Conservation (phyloP, 192 early-diverging fungal species). For the Phycomyces nitens region DNA sequence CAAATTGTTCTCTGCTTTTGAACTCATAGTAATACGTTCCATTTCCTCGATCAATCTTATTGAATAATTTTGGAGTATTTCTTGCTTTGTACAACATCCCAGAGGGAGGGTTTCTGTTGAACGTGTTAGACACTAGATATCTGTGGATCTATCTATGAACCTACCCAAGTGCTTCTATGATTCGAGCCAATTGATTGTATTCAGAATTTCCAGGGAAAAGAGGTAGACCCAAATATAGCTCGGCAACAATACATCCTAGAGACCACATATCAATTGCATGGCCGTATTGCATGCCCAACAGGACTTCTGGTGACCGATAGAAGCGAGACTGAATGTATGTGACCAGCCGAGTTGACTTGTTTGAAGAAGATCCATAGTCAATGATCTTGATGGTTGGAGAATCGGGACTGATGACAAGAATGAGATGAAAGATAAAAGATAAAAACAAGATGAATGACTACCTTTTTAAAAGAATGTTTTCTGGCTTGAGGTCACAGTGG, state of each 20-base stretch:
- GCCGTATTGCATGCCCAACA: slow-evolving; percentile 89
- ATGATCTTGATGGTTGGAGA: slow-evolving; percentile 96
- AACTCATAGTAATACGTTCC: slow-evolving; percentile 23
- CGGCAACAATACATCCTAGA: slow-evolving; percentile 95
- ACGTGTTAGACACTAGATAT: background rate
- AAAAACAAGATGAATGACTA: slow-evolving; percentile 14
- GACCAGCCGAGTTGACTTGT: slow-evolving; percentile 88
- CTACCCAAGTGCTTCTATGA: slow-evolving; percentile 88
- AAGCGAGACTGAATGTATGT: slow-evolving; percentile 99
- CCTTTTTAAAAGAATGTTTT: slow-evolving; percentile 92
- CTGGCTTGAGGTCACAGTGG: slow-evolving; percentile 98
- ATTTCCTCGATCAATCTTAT: slow-evolving; percentile 48
- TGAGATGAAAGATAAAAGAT: background rate
- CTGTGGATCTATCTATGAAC: background rate
- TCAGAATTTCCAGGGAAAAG: slow-evolving; percentile 95
- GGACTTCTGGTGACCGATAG: slow-evolving; percentile 93
- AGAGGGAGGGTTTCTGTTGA: slow-evolving; percentile 64
- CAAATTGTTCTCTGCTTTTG: slow-evolving; percentile 16
- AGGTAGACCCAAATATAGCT: slow-evolving; percentile 92
- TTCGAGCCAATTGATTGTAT: slow-evolving; percentile 91
- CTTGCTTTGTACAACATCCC: slow-evolving; percentile 93
- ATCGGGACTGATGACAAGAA: slow-evolving; percentile 57
- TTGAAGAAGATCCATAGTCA: slow-evolving; percentile 97
- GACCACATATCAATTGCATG: slow-evolving; percentile 99
- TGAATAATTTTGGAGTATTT: slow-evolving; percentile 82